Evolutionary conservation across 805 yeast species (phyloP), one percentile per base, ranked within the genome.

Genomic region (Ogataea paradorogensis): DNA sequence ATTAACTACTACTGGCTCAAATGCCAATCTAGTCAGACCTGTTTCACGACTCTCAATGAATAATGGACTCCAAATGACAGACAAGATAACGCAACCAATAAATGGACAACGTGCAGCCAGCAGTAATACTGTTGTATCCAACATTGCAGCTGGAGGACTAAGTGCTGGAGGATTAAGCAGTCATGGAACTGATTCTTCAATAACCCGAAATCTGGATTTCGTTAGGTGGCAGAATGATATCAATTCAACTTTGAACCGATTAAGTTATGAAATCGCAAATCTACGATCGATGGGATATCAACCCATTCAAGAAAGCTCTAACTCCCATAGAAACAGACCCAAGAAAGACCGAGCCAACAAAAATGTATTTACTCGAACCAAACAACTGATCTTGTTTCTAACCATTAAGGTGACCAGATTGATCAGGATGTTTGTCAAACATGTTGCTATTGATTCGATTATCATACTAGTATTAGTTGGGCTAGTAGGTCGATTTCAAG

Each of bases 141-240:
- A 40, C 6, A 18, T 18, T 16, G 38, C 40, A 18, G 43, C 32
- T 26, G 45, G 32, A 5, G 23, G 36, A 9, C 9, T 40, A n/a
- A 45, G 44, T 26, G 39, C 40, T 9, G 32, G 42, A 13, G 43
- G 44, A 14, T 22, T 39, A 18, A 40, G 43, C 27, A 38, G 43
- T 16, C 41, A 45, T 18, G 47, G 42, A 25, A 31, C 46, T 21
- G 49, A 38, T 24, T 30, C 39, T 18, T 24, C 52, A n/a, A 32
- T 23, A 10, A 28, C 45, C 7, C 70, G 65, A 29, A 43, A 45
- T 33, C 13, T 52, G 5, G 80, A 74, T 28, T 70, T 75, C 44
- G 61, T 67, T 29, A 65, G 62, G 33, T 76, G 82, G 82, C 80
- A 74, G 52, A 67, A 65, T 23, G 80, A 75, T 40, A 71, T 76